Base-by-base conservation (phyloP, 2,329 filamentous ascomycete species). In the Fusarium pseudoanthophilum region DNA sequence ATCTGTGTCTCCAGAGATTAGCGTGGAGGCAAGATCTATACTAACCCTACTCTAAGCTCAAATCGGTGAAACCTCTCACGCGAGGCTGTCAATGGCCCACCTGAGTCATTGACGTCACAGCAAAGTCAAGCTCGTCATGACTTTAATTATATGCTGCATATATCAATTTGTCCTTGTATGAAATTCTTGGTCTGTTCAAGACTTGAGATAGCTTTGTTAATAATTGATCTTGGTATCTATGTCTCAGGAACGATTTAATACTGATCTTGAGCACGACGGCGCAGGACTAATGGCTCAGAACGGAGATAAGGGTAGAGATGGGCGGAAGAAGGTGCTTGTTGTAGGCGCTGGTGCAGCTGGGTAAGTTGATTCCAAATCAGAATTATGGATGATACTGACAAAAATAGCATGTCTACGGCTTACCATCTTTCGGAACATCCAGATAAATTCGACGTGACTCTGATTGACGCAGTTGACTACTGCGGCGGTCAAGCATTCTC, bases 91-190 rank as follows among this genome's bases (percentile, higher is more conserved):
- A 61, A 20, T 56, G 55, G 62, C 46, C 64, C 28, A 59, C 36
- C 36, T n/a, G 55, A 72, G 69, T 72, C 70, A 69, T 69, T 72
- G 70, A 72, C 70, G 70, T 72, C 70, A 69, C 36, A 52, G 20
- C 42, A n/a, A 65, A 72, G 69, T 72, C 70, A 68, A 69, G 69
- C 56, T 64, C 70, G 70, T 72, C 70, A 72, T 72, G 64, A 69
- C 69, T 72, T 64, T 3, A 18, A 16, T 11, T 51, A 6, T 14
- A 49, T 34, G 4, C 11, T 49, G 24, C 32, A 56, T 56, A 51
- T 36, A 62, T 42, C 14, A 36, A 39, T 24, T 37, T 53, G 11
- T 10, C 18, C 55, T 34, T 45, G 28, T 6, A 28, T 16, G 2
- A 6, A 16, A 16, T 14, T 10, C 21, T 7, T 7, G 14, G 7